Conservation (phyloP, 2,329 filamentous ascomycete species). For the Pseudomassariella vexata region DNA sequence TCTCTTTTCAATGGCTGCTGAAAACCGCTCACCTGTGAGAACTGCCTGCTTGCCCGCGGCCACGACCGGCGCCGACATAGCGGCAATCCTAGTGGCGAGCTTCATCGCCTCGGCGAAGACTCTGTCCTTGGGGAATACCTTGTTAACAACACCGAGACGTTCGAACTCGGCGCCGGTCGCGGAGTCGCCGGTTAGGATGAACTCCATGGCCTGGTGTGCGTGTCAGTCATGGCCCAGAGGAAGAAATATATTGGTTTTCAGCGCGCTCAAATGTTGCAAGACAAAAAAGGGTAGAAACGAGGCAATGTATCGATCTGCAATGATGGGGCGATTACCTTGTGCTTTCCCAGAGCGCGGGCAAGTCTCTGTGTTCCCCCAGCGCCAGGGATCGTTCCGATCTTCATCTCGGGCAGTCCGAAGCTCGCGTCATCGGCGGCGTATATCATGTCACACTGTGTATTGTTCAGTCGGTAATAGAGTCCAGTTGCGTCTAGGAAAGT, state of each 20-base stretch:
- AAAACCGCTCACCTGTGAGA: conserved; percentile 32
- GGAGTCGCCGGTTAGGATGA: conserved; percentile 35
- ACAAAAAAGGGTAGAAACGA: not conserved
- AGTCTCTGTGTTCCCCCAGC: conserved; percentile 73
- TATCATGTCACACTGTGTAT: conserved; percentile 30
- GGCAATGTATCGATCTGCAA: conserved; percentile 5
- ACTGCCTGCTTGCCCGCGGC: conserved; percentile 37
- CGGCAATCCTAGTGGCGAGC: conserved; percentile 32
- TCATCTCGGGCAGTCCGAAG: conserved; percentile 95
- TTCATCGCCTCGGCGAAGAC: conserved; percentile 31
- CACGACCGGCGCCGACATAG: conserved; percentile 32
- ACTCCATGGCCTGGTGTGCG: conserved; percentile 36
- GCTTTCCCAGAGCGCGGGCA: conserved; percentile 27
- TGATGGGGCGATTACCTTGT: no score
- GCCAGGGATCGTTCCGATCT: conserved; percentile 84
- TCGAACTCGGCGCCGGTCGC: conserved; percentile 30
- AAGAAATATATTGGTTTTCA: conserved; percentile 6
- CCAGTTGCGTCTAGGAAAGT: conserved; percentile 1
- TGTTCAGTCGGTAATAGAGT: no score
- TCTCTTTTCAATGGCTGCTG: no score
- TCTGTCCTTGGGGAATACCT: conserved; percentile 24
- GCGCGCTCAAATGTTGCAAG: not conserved
- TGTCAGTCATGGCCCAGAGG: no score
- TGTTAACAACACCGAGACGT: conserved; percentile 32
- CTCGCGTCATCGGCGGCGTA: conserved; percentile 79